Base-by-base conservation (phyloP, 2,329 filamentous ascomycete genomes). In the Colletotrichum coccodes region DNA sequence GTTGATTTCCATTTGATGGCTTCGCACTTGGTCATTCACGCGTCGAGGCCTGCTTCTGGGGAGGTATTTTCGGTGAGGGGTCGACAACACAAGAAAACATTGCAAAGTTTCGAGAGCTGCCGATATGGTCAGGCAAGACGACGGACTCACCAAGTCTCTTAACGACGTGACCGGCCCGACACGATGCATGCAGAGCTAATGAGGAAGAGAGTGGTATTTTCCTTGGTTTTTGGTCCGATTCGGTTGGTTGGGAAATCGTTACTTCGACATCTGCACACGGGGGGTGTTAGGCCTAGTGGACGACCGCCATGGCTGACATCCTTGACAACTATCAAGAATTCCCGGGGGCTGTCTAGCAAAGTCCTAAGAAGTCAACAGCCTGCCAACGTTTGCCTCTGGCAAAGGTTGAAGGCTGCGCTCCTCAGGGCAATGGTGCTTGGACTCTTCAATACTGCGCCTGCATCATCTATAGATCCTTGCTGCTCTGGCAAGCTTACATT, bases 31-130 rank as follows among this genome's bases (percentile, higher is more conserved):
- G 73, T 73, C 63, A 74, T 67, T 73, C 65, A 72, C 60, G 68
- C 68, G 71, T 66, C 70, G 71, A 73, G 71, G 71, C 46, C 73
- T 63, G 79, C 75, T 79, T 81, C 76, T 79, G 79, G 78, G 79
- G 79, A 81, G 75, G 78, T 72, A 69, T 72, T 71, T 65, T 44
- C 16, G 53, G 64, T 34, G 59, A 69, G 64, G 68, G 64, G 54
- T 40, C 53, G 64, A 52, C 32, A 26, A n/a, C 26, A 42, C 52
- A 26, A 54, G 54, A 54, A 30, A 47, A n/a, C 7, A 28, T 21
- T 60, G 56, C 57, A 21, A 57, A 53, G 38, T 32, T 12, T 32
- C 12, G 30, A 28, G 28, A 21, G 42, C 46, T 34, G 38, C 49
- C 28, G 36, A 38, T 14, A 49, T 6, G 16, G 52, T 59, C 44